These are phyloP conservation scores for Saccharomycopsis amapae DNA, from an alignment of 805 yeast species.

Conservation along the genomic window DNA sequence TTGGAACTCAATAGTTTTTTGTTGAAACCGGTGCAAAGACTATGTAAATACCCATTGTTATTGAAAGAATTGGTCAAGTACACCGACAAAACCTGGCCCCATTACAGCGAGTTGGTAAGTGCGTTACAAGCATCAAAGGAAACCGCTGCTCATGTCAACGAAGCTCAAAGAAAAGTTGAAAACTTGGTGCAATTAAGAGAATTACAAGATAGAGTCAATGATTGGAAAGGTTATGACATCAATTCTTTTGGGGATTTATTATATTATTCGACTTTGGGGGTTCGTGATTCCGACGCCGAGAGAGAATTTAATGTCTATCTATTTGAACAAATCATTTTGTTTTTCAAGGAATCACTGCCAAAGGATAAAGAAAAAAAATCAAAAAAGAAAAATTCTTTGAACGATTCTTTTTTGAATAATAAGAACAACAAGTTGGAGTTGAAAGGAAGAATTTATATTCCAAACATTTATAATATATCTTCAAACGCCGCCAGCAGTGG, in stretches of 20 bases:
- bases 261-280: conserved; percentile 63
- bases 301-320: conserved; percentile 85
- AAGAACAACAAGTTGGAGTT: conserved; percentile 44
- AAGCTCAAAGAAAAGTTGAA: conserved; percentile 87
- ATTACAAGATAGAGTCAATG: conserved; percentile 65
- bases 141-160: conserved; percentile 84
- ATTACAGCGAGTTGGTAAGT: conserved; percentile 56
- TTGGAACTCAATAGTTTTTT: conserved; percentile 85
- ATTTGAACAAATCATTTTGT: conserved; percentile 63
- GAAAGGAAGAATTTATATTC: conserved; percentile 76
- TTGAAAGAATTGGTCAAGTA: conserved; percentile 66
- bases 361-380: conserved; percentile 38
- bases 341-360: conserved; percentile 52
- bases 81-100: conserved; percentile 46
- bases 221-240: conserved; percentile 87
- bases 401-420: conserved; percentile 27
- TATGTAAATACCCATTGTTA: conserved; percentile 90
- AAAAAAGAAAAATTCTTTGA: conserved; percentile 39
- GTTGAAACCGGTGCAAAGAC: conserved; percentile 90
- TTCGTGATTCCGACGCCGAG: conserved; percentile 64
- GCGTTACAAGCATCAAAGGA: conserved; percentile 73
- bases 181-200: conserved; percentile 66
- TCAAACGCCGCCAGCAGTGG: conserved; percentile 21
- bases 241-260: conserved; percentile 79
- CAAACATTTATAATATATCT: conserved; percentile 47